Conservation (phyloP, 495 filamentous ascomycete species). For the Aspergillus cavernicola region DNA sequence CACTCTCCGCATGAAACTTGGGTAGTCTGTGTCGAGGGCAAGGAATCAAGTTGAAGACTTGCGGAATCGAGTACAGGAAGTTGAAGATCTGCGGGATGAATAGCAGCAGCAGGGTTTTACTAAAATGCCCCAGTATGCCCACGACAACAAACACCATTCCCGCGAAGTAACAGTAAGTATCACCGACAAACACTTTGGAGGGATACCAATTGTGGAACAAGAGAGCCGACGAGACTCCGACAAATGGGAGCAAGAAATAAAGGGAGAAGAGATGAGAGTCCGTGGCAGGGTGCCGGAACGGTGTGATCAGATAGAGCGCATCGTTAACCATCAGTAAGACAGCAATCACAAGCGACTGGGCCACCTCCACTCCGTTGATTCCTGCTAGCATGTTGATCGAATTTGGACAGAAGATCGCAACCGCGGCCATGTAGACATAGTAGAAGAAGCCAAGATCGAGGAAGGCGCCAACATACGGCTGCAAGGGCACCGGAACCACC, state of each 20-base stretch:
- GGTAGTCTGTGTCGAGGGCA: slow-evolving; percentile 92
- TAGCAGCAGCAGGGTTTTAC: slow-evolving; percentile 88
- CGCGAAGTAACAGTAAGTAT: slow-evolving; percentile 99
- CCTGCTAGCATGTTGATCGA: slow-evolving; percentile 98
- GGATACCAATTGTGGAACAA: slow-evolving; percentile 95
- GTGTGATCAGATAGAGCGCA: slow-evolving; percentile 66
- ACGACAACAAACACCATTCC: slow-evolving; percentile 99
- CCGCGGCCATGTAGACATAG: slow-evolving; percentile 92
- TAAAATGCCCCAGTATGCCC: slow-evolving; percentile 94
- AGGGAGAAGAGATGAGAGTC: slow-evolving; percentile 95
- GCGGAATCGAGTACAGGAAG: slow-evolving; percentile 87
- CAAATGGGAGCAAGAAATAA: slow-evolving; percentile 89
- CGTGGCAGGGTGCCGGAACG: slow-evolving; percentile 86
- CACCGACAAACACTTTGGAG: slow-evolving; percentile 90
- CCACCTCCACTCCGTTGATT: slow-evolving; percentile 95
- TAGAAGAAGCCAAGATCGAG: slow-evolving; percentile 87
- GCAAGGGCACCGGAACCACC: slow-evolving; percentile 80
- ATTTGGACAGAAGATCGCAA: slow-evolving; percentile 96
- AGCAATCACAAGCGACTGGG: slow-evolving; percentile 89
- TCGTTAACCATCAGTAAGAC: slow-evolving; percentile 82
- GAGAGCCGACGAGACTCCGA: slow-evolving; percentile 85
- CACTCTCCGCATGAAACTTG: slow-evolving; percentile 77
- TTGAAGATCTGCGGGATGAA: slow-evolving; percentile 96
- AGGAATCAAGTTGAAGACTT: slow-evolving; percentile 82
- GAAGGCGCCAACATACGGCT: slow-evolving; percentile 74